A percentile compares a stretch with the other conserved stretches of the same genome.
phyloP scores from a whole-genome alignment of 768 basidiomycete genomes.

The Lactifluus echinatus region DNA sequence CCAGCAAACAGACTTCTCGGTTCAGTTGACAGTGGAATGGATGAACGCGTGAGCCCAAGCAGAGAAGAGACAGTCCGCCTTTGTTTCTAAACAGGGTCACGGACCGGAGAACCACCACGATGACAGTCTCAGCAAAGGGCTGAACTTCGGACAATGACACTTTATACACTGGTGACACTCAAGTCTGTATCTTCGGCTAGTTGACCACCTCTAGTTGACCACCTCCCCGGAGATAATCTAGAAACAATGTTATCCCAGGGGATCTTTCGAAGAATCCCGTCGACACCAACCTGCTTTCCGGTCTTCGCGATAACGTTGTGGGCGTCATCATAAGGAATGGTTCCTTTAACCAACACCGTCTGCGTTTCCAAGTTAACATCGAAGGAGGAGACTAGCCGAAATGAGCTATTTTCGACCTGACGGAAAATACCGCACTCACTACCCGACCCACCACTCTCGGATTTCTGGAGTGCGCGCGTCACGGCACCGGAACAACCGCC shows the following conservation, averaged over 20 bases:
- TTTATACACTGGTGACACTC: neutral
- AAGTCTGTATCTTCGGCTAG: constrained; percentile 1
- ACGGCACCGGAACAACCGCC: constrained; percentile 80
- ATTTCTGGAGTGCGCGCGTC: constrained; percentile 61
- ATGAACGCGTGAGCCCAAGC: no score
- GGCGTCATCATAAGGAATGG: constrained; percentile 53
- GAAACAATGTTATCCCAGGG: neutral
- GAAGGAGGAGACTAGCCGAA: constrained; percentile 41
- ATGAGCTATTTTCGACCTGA: constrained; percentile 20
- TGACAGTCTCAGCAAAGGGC: neutral
- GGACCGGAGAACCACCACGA: neutral
- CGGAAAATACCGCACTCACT: neutral
- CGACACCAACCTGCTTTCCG: constrained; percentile 65
- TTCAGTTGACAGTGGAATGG: neutral
- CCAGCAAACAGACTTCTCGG: neutral
- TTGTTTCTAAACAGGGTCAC: neutral
- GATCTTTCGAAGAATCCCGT: neutral
- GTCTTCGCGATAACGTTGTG: constrained; percentile 80
- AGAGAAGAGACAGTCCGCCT: neutral
- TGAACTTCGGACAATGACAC: neutral
- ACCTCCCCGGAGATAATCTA: constrained; percentile 12
- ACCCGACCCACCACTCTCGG: constrained; percentile 29
- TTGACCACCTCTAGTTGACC: no score
- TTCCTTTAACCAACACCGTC: constrained; percentile 59
- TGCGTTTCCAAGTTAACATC: constrained; percentile 60